Conservation (phyloP, 116 monocot genomes). For the Papilionanthe hybrid region DNA sequence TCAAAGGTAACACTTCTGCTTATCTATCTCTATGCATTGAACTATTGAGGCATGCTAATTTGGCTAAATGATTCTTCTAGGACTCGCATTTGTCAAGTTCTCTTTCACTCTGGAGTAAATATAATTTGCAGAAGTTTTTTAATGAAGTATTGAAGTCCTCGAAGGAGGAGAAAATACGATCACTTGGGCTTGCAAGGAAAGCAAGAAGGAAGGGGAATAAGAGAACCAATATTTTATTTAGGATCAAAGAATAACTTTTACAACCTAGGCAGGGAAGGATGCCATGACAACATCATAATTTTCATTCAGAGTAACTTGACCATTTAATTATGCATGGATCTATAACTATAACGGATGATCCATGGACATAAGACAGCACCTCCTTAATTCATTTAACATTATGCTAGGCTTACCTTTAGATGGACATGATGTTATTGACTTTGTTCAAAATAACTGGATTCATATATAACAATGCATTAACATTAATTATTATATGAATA, state of each 20-base stretch:
- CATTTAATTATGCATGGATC: no score
- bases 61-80: background rate
- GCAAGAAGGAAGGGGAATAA: background rate
- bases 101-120: background rate
- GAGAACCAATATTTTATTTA: background rate
- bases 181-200: background rate
- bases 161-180: background rate
- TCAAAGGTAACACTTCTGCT: slow-evolving; percentile 60
- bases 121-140: background rate
- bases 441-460: no score
- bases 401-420: no score
- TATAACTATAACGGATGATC: no score
- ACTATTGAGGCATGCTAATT: slow-evolving; percentile 1
- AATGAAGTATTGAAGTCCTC: background rate
- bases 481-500: no score
- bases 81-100: background rate
- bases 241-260: background rate
- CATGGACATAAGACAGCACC: no score
- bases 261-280: no score
- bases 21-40: background rate
- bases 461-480: no score
- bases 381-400: no score
- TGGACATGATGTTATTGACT: no score
- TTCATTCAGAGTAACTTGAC: no score
- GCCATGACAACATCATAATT: no score